Percentiles rank a stretch among this genome's conserved stretches.
These are phyloP conservation scores for Flaveria robusta DNA, from an alignment of 129 eudicot genomes.

Conservation along the genomic window DNA sequence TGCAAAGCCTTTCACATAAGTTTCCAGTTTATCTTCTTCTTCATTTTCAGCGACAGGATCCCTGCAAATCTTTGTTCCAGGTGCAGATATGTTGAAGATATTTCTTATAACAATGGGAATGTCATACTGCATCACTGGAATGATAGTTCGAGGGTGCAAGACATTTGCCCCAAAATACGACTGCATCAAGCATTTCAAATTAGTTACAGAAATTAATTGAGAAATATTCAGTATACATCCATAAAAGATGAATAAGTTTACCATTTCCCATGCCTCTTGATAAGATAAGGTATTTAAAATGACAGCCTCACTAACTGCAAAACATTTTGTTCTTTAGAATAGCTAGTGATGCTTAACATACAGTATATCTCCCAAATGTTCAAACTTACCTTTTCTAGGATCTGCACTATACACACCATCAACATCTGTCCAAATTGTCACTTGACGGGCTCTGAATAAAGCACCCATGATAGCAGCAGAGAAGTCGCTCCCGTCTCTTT, in stretches of 20 bases:
- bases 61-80: slow-evolving; percentile 89
- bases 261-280: slow-evolving; percentile 99
- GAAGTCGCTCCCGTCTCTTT: slow-evolving; percentile 97
- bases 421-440: slow-evolving; percentile 98
- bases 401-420: slow-evolving; percentile 99
- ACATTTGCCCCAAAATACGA: slow-evolving; percentile 99
- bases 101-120: slow-evolving; percentile 96
- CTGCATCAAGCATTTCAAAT: slow-evolving; percentile 46
- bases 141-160: slow-evolving; percentile 95
- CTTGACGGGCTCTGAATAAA: slow-evolving; percentile 79
- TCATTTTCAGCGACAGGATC: slow-evolving; percentile 47
- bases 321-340: slow-evolving; percentile 25
- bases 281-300: slow-evolving; percentile 74
- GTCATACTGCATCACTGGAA: slow-evolving; percentile 96
- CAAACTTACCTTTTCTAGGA: slow-evolving; percentile 84
- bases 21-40: slow-evolving; percentile 42
- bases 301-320: slow-evolving; percentile 97
- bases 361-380: neutral
- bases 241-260: slow-evolving; percentile 34
- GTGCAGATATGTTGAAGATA: slow-evolving; percentile 91
- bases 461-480: slow-evolving; percentile 99
- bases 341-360: slow-evolving; percentile 11
- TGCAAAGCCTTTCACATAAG: slow-evolving; percentile 98
- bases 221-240: slow-evolving; percentile 7
- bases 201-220: slow-evolving; percentile 17